Conservation (phyloP, 1,284 basidiomycete species). For the Leccinum griseonigrum region DNA sequence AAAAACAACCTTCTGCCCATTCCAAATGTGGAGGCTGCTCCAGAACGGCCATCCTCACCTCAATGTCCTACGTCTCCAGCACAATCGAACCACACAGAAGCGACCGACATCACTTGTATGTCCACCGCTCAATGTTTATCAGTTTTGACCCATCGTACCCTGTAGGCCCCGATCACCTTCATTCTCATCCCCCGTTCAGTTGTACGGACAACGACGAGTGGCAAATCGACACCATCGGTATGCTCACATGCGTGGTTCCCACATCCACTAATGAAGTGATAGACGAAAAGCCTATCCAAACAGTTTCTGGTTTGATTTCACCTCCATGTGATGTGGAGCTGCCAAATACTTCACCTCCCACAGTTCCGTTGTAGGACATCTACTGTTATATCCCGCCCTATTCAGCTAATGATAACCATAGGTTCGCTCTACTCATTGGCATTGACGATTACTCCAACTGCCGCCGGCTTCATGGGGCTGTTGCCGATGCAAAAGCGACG, state of each 20-base stretch:
- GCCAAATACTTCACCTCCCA: neutral
- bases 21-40: neutral
- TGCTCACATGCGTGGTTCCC: neutral
- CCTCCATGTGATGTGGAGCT: neutral
- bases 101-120: conserved; percentile 1
- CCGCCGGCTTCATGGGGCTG: conserved; percentile 54
- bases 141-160: neutral
- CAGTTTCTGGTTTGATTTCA: neutral
- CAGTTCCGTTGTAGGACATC: neutral
- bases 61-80: neutral
- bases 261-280: neutral
- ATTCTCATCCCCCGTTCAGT: neutral
- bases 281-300: neutral
- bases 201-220: neutral
- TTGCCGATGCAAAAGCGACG: conserved; percentile 53
- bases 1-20: neutral
- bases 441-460: conserved; percentile 56
- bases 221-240: neutral
- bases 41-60: neutral
- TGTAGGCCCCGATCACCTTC: neutral
- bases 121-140: neutral
- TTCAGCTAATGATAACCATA: neutral
- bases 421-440: conserved; percentile 59
- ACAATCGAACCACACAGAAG: neutral
- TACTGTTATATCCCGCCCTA: neutral